Percentiles rank a stretch among this genome's conserved stretches.
These are phyloP conservation scores for Ascochyta clinopodiicola DNA, from an alignment of 2,329 filamentous ascomycete genomes.

Conservation along the genomic window DNA sequence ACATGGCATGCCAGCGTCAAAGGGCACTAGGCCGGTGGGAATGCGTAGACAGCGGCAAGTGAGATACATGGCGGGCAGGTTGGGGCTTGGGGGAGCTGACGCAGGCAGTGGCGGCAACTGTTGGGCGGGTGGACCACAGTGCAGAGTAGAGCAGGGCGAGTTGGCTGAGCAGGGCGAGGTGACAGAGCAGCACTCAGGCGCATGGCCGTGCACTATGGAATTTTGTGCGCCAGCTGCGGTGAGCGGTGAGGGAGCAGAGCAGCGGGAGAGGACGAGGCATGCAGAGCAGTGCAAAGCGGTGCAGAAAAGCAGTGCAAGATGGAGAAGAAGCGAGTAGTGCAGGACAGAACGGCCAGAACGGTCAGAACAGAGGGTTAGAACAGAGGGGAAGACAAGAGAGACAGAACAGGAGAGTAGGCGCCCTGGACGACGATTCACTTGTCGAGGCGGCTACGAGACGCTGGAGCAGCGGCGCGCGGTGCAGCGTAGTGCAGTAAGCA, in stretches of 20 bases:
- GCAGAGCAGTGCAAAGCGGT: too few relatives aligned
- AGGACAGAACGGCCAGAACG: too few relatives aligned
- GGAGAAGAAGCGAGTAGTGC: too few relatives aligned
- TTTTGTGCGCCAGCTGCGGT: constrained; percentile 5
- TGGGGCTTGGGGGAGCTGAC: constrained; percentile 19
- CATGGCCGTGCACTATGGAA: constrained; percentile 8
- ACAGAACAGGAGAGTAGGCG: not conserved
- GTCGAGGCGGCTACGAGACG: constrained; percentile 6
- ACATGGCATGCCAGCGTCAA: constrained; percentile 14
- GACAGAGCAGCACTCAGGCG: constrained; percentile 5
- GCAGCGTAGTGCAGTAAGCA: not conserved
- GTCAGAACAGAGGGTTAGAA: too few relatives aligned
- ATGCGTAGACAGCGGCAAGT: constrained; percentile 8
- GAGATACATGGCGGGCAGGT: not conserved
- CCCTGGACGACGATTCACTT: not conserved
- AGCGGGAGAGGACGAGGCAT: not conserved
- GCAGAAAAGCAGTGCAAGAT: too few relatives aligned
- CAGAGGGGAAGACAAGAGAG: not conserved
- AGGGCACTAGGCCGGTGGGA: constrained; percentile 6
- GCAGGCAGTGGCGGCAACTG: constrained; percentile 10
- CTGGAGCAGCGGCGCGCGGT: not conserved
- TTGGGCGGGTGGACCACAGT: constrained; percentile 12
- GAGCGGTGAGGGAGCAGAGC: constrained; percentile 11
- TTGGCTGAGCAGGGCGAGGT: too few relatives aligned
- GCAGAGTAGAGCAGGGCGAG: constrained; percentile 10